Base-by-base conservation (phyloP, 2,329 filamentous ascomycete genomes). In the Neofusicoccum ribis region DNA sequence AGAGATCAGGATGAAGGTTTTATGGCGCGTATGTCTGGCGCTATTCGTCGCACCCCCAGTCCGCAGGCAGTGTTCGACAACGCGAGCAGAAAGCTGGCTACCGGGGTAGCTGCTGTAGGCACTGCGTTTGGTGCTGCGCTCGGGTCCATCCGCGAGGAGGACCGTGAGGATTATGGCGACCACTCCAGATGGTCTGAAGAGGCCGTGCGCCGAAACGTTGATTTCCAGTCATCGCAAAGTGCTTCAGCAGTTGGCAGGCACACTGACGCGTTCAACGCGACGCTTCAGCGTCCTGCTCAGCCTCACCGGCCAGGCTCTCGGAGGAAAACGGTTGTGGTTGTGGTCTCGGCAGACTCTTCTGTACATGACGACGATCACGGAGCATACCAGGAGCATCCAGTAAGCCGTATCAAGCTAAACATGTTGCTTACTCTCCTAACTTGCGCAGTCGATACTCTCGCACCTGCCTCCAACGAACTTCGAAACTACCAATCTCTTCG, bases 171-270 rank as follows among this genome's bases (percentile, higher is more conserved):
- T 60, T 95, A 90, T 76, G 89, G 88, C 68, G 94, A 97, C 76
- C 92, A 95, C 78, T 91, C 92, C 75, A 88, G 92, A 61, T 97
- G 94, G 94, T 93, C 90, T 14, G 93, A 97, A 77, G 93, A 97
- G 79, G 91, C 90, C 23, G 89, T 91, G 71, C 85, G 90, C 70
- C 79, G 78, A 64, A 78, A 72, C 65, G 76, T 76, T 60, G 77
- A 74, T 65, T 74, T 73, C 46, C 74, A 76, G 67, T 71, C 73
- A n/a, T 68, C 73, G 11, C 72, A 77, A 65, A 78, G 74, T 68
- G 51, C 68, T 63, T 68, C 64, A 17, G 78, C 71, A 20, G 78
- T 72, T 4, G 73, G 73, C 31, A 68, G 70, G 27, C 73, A 78
- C 63, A 68, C 75, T 0, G 72, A 68, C 64, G 73, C 72, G 15